Percentiles rank a stretch among this genome's conserved stretches.
These are phyloP conservation scores for Chionographis japonica DNA, from an alignment of 106 monocot species.

Conservation along the genomic window DNA sequence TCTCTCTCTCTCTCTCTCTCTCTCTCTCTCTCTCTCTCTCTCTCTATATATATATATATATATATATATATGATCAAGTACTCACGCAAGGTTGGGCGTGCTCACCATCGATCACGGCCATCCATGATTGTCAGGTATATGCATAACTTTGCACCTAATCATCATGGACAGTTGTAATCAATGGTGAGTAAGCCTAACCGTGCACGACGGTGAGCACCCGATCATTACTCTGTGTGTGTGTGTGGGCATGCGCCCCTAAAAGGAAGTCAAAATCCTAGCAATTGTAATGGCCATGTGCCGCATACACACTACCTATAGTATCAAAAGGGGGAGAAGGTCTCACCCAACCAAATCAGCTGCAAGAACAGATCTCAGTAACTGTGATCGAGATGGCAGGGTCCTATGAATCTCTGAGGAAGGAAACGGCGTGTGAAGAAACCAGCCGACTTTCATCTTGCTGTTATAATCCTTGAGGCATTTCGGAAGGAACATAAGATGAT, in stretches of 20 bases:
- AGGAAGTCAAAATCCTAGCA: too few species aligned
- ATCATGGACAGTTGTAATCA: too few species aligned
- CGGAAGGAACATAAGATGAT: constrained; percentile 95
- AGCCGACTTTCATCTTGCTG: constrained; percentile 89
- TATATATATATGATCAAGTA: too few species aligned
- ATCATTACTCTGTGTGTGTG: neutral
- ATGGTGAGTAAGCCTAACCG: too few species aligned
- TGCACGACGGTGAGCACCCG: too few species aligned
- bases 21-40: too few species aligned
- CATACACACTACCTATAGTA: neutral
- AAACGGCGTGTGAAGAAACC: constrained; percentile 96
- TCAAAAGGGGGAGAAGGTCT: constrained; percentile 12
- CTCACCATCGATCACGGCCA: too few species aligned
- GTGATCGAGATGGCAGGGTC: constrained; percentile 77
- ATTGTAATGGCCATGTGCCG: constrained; percentile 1
- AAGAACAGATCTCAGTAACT: constrained; percentile 83
- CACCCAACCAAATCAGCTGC: constrained; percentile 81
- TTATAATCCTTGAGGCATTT: constrained; percentile 92
- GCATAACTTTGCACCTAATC: too few species aligned
- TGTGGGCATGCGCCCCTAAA: constrained; percentile 1
- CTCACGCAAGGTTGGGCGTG: too few species aligned
- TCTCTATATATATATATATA: too few species aligned
- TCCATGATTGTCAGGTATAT: too few species aligned
- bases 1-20: too few species aligned
- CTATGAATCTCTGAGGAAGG: constrained; percentile 89